Evolutionary conservation across 1,139 yeast species (phyloP).

Genomic region (Pneumocystis murina): DNA sequence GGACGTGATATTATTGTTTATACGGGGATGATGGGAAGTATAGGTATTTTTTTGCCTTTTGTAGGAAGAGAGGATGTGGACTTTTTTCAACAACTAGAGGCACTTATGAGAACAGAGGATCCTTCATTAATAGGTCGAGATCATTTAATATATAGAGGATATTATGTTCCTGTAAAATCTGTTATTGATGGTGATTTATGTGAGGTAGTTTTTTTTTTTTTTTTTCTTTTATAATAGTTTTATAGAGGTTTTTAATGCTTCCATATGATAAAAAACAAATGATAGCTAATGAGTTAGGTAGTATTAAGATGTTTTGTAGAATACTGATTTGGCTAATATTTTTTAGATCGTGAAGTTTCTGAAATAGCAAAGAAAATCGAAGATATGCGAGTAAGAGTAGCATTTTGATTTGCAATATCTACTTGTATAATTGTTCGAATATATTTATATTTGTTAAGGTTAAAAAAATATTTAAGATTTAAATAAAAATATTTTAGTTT

Average conservation of each 20-base stretch:
- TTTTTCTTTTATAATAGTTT: background rate
- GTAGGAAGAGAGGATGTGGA: constrained; percentile 46
- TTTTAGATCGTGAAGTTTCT: constrained; percentile 38
- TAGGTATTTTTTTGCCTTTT: constrained; percentile 62
- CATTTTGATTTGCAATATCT: constrained; percentile 1
- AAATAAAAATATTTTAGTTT: background rate
- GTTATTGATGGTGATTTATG: constrained; percentile 81
- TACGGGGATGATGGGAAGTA: constrained; percentile 65
- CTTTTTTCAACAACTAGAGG: constrained; percentile 43
- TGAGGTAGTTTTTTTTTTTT: constrained; percentile 26
- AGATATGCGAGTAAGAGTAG: constrained; percentile 16
- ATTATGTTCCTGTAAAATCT: constrained; percentile 59
- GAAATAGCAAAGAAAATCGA: constrained; percentile 46
- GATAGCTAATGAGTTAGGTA: constrained; percentile 31
- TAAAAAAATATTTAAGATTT: background rate
- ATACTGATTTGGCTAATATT: background rate
- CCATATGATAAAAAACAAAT: constrained; percentile 28
- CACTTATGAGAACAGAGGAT: constrained; percentile 31
- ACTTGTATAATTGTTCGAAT: background rate
- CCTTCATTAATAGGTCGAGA: constrained; percentile 47
- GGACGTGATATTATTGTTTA: constrained; percentile 55
- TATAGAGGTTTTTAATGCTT: constrained; percentile 28
- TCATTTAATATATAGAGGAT: constrained; percentile 54
- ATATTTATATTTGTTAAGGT: background rate
- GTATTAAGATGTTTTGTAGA: background rate